These are phyloP conservation scores for Sporothrix humicola DNA, from an alignment of 2,329 filamentous ascomycete species.

Conservation along the genomic window DNA sequence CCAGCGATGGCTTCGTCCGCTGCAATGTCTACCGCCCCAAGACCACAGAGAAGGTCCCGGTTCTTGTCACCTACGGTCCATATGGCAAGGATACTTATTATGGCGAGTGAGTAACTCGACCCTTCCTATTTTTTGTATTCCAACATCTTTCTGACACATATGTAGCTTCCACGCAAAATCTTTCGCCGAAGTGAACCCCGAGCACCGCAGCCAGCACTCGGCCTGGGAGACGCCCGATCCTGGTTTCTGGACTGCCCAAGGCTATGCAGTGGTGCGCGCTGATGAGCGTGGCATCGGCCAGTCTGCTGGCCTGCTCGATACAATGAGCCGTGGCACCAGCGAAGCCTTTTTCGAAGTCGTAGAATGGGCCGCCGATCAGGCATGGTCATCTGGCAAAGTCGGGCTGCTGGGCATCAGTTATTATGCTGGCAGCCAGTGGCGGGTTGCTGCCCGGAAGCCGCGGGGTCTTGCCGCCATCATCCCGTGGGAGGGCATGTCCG, in stretches of 20 bases:
- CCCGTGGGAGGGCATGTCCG: constrained; percentile 60
- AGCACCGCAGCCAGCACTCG: constrained; percentile 60
- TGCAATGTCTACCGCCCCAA: constrained; percentile 50
- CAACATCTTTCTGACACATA: neutral
- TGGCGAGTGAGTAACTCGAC: constrained; percentile 41
- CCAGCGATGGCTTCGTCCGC: constrained; percentile 44
- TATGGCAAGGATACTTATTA: constrained; percentile 77
- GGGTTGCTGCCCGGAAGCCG: constrained; percentile 54
- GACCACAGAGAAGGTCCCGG: constrained; percentile 53
- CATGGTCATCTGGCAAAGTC: constrained; percentile 56
- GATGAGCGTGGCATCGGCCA: constrained; percentile 58
- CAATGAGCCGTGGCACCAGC: constrained; percentile 55
- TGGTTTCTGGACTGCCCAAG: constrained; percentile 59
- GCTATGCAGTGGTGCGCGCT: constrained; percentile 61
- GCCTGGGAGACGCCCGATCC: constrained; percentile 66
- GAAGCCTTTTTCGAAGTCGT: constrained; percentile 57
- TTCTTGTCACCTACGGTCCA: constrained; percentile 73
- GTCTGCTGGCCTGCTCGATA: constrained; percentile 54
- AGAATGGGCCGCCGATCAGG: constrained; percentile 55
- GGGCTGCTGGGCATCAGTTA: constrained; percentile 57
- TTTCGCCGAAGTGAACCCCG: constrained; percentile 58
- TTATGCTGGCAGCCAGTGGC: constrained; percentile 56
- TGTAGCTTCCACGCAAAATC: constrained; percentile 48
- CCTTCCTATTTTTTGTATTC: constrained; percentile 40
- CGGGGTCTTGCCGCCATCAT: constrained; percentile 55